phyloP scores from a whole-genome alignment of 371 early-diverging fungal species.

The Rhizopus microsporus region DNA sequence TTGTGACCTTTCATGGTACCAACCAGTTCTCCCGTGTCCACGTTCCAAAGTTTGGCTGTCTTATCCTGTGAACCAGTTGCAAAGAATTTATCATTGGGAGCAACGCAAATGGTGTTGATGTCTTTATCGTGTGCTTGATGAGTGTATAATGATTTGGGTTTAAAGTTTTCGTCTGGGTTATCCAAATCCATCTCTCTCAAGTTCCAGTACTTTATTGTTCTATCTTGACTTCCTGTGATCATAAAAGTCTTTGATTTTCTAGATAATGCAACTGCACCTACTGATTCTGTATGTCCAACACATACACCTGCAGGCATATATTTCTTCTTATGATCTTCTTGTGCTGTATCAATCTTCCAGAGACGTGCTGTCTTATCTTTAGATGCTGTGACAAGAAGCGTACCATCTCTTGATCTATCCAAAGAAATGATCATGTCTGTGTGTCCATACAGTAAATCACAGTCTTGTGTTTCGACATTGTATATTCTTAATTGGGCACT shows the following conservation, averaged over 20 bases:
- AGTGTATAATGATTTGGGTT: conserved; percentile 76
- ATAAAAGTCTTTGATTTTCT: conserved; percentile 67
- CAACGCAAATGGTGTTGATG: conserved; percentile 91
- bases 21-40: conserved; percentile 78
- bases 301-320: conserved; percentile 71
- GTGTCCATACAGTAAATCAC: conserved; percentile 88
- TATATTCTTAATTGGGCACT: conserved; percentile 89
- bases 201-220: conserved; percentile 95
- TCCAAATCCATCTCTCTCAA: conserved; percentile 53
- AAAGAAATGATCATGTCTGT: conserved; percentile 84
- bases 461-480: conserved; percentile 76
- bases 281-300: conserved; percentile 90
- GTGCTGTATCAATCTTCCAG: conserved; percentile 68
- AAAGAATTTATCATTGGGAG: conserved; percentile 91
- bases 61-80: conserved; percentile 98
- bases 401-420: conserved; percentile 67
- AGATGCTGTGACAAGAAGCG: conserved; percentile 79
- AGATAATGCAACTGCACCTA: conserved; percentile 81
- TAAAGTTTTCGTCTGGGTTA: conserved; percentile 42
- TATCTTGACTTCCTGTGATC: conserved; percentile 89
- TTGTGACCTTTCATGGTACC: conserved; percentile 92
- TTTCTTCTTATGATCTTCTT: conserved; percentile 39
- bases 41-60: conserved; percentile 92
- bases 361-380: conserved; percentile 88
- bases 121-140: conserved; percentile 97